A percentile compares a stretch with the other conserved stretches of the same genome.
These are phyloP conservation scores for Aspergillus tanneri DNA, from an alignment of 2,329 filamentous ascomycete species.

Conservation along the genomic window DNA sequence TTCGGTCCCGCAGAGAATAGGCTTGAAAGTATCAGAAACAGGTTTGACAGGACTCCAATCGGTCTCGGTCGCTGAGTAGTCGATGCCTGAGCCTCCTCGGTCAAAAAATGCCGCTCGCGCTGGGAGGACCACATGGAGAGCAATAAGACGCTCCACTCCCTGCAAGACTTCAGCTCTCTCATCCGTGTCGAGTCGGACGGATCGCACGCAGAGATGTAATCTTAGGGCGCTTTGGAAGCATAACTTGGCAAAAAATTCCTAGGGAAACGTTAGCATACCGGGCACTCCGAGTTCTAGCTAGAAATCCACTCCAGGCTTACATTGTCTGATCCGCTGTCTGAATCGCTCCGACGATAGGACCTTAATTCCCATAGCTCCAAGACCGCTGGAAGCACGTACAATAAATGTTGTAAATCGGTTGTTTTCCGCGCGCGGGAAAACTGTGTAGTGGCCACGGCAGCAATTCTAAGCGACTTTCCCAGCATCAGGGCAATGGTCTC, in stretches of 20 bases:
- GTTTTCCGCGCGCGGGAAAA: slow-evolving; percentile 30
- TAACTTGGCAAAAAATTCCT: slow-evolving; percentile 33
- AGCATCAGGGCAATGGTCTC: slow-evolving; percentile 36
- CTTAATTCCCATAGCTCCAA: slow-evolving; percentile 41
- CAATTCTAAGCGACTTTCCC: slow-evolving; percentile 36
- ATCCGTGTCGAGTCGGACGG: slow-evolving; percentile 30
- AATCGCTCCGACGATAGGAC: slow-evolving; percentile 34
- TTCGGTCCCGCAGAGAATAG: slow-evolving; percentile 33
- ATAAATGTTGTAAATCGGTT: slow-evolving; percentile 35
- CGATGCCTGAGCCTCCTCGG: slow-evolving; percentile 33
- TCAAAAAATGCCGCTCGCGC: slow-evolving; percentile 40
- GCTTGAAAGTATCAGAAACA: slow-evolving; percentile 37
- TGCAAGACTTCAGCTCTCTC: slow-evolving; percentile 33
- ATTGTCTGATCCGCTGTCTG: slow-evolving; percentile 36
- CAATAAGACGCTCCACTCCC: slow-evolving; percentile 39
- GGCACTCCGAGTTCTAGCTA: background rate
- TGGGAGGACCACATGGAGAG: slow-evolving; percentile 44
- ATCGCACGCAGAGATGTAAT: slow-evolving; percentile 31
- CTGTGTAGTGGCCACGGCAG: slow-evolving; percentile 31
- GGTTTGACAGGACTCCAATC: slow-evolving; percentile 37
- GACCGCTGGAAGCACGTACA: slow-evolving; percentile 35
- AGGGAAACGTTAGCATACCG: slow-evolving; percentile 11
- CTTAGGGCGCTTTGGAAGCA: slow-evolving; percentile 38
- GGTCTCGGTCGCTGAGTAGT: slow-evolving; percentile 35
- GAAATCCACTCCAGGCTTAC: slow-evolving; percentile 19